Evolutionary conservation across 75 land plant species (phyloP), one percentile per base, ranked within the genome.

Genomic region (Pseudotsuga menziesii): DNA sequence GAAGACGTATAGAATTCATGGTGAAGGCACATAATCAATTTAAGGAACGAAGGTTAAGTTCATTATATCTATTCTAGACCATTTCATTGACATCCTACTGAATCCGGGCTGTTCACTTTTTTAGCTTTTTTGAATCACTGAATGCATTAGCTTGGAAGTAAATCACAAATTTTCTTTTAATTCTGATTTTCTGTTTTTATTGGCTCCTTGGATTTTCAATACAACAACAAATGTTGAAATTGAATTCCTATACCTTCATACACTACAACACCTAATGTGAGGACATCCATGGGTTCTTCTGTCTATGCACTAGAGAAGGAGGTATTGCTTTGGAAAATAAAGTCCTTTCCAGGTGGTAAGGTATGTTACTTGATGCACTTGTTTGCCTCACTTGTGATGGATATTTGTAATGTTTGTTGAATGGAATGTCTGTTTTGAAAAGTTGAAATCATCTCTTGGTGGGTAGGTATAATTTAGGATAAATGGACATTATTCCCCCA

Each of bases 171-270:
- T 27, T 55, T n/a, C 6, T 14, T 29, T 16, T 44, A n/a, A 59
- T 79, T 41, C 35, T 41, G 20, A 52, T 61, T 60, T 57, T 13
- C 19, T 39, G 9, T 48, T 57, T 13, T 14, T n/a, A n/a, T n/a
- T 16, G 2, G 39, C 4, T 29, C 26, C 23, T 29, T 23, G 25
- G 39, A 2, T 39, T 73, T 73, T n/a, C 91, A 93, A 95, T 80
- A 95, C 98, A 59, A 93, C 95, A 66, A 91, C 98, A 73, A 95
- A 95, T 89, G 98, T 95, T 63, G 96, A 95, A 85, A 95, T 95
- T 82, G 89, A 93, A 78, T 95, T 56, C 98, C 96, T 39, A 89
- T 95, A 48, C 90, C 96, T 56, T 55, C 90, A n/a, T 96, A 95
- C 93, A 86, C 98, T 14, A 89, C 96, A 22, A 93, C 90, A 58